Evolutionary conservation across 176 grass and related monocot genomes (phyloP).

Genomic region (Oryza longistaminata): DNA sequence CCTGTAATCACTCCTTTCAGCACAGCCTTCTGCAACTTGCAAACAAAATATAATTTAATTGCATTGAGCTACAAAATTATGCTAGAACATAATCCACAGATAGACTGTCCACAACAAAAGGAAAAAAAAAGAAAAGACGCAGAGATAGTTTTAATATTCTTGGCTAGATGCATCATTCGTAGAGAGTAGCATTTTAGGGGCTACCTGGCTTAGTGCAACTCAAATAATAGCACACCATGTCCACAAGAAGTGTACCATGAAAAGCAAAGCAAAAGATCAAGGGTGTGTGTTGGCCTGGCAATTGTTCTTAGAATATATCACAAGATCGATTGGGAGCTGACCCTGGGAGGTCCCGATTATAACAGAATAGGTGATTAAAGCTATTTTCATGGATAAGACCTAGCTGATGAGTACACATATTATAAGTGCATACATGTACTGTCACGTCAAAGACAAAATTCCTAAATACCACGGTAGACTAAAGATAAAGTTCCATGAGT

Average conservation of each 20-base stretch:
- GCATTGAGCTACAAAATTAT: not conserved
- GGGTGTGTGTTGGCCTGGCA: not conserved
- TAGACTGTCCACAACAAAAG: too few relatives aligned
- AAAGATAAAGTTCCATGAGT: not conserved
- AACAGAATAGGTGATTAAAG: not conserved
- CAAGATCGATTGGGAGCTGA: not conserved
- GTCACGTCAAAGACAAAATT: not conserved
- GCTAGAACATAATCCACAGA: constrained; percentile 8
- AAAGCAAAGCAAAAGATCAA: not conserved
- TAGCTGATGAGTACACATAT: not conserved
- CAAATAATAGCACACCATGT: constrained; percentile 2
- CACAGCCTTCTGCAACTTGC: constrained; percentile 57
- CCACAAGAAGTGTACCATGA: not conserved
- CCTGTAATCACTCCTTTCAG: constrained; percentile 68
- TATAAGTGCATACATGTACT: constrained; percentile 9
- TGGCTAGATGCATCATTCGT: not conserved
- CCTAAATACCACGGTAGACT: not conserved
- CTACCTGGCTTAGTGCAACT: not conserved
- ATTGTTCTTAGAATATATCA: not conserved
- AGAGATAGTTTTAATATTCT: not conserved
- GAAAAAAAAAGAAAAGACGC: too few relatives aligned
- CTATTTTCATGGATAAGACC: not conserved
- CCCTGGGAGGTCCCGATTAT: not conserved
- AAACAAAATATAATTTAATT: constrained; percentile 33
- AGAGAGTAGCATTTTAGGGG: not conserved